Evolutionary conservation across 352 stramenopile species (phyloP), one percentile per base, ranked within the genome.

Genomic region (Thalassiosira oceanica): DNA sequence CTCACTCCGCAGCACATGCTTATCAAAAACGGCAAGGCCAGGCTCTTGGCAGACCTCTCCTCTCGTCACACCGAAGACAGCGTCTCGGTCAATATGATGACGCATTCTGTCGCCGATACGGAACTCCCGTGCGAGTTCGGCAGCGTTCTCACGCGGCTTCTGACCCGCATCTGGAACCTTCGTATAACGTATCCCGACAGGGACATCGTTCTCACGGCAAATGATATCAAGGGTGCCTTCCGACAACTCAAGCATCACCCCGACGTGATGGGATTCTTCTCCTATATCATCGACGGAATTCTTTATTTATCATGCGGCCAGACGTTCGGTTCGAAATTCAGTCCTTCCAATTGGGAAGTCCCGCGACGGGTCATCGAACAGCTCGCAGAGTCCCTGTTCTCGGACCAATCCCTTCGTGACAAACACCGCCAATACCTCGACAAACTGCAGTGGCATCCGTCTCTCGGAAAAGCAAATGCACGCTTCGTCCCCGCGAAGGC

Each of bases 81-180:
- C 1, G 45, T 56, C 15, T 15, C 57, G 16, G 15, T 77, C 10
- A 77, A 77, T 33, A 55, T 53, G 15, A 77, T 77, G 63, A 74
- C 63, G 0, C 18, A 26, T 15, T 66, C 57, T 3, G 1, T 37
- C 10, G 0, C 29, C 13, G 51, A 46, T 6, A 39, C 16, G 2
- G 58, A 77, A 46, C 7, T 58, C 10, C 28, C 37, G 7, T 65
- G 43, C 42, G 29, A 18, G 1, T 77, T 66, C 35, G 66, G 66
- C 1, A 3, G 16, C 4, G 44, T 51, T 2, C 10, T 44, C 11
- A 3, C 39, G n/a, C 28, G 20, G 0, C 21, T 67, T 5, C 31
- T 66, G 6, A 53, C 13, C 11, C 16, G 51, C 10, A 54, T 66
- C 1, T 77, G 31, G 35, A 71, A 66, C 35, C 28, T 77, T 10